Percentiles rank a stretch among this genome's conserved stretches.
Evolutionary conservation across 768 basidiomycete species (phyloP).

Genomic region (Boletus sensibilis): DNA sequence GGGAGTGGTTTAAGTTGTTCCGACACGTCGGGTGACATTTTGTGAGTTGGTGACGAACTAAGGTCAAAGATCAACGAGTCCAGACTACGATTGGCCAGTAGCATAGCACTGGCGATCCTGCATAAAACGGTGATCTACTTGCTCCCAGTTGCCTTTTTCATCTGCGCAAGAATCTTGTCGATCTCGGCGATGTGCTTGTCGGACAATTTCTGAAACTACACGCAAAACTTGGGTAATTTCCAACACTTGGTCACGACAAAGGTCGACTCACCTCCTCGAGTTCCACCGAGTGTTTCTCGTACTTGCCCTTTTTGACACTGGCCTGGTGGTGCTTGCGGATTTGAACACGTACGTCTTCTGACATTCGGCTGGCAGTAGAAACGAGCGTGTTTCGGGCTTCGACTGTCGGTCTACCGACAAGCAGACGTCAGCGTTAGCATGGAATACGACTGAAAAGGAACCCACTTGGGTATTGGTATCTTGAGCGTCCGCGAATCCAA

Average conservation of each 20-base stretch:
- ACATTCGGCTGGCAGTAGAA: constrained; percentile 54
- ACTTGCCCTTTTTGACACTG: constrained; percentile 67
- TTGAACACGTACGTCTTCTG: constrained; percentile 75
- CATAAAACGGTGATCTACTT: constrained; percentile 16
- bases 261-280: constrained; percentile 50
- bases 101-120: neutral
- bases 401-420: constrained; percentile 61
- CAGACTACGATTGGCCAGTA: neutral
- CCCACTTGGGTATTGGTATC: constrained; percentile 78
- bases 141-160: constrained; percentile 55
- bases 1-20: too few relatives aligned
- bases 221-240: neutral
- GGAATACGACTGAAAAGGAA: neutral
- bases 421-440: neutral
- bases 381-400: constrained; percentile 63
- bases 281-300: constrained; percentile 65
- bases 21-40: too few relatives aligned
- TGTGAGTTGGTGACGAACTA: too few relatives aligned
- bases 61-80: neutral
- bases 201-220: constrained; percentile 71
- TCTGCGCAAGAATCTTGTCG: constrained; percentile 59
- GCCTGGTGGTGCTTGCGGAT: constrained; percentile 69
- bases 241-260: neutral
- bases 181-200: constrained; percentile 63
- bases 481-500: constrained; percentile 70